Evolutionary conservation across 2,329 filamentous ascomycete genomes (phyloP).

Genomic region (Aspergillus calidoustus): DNA sequence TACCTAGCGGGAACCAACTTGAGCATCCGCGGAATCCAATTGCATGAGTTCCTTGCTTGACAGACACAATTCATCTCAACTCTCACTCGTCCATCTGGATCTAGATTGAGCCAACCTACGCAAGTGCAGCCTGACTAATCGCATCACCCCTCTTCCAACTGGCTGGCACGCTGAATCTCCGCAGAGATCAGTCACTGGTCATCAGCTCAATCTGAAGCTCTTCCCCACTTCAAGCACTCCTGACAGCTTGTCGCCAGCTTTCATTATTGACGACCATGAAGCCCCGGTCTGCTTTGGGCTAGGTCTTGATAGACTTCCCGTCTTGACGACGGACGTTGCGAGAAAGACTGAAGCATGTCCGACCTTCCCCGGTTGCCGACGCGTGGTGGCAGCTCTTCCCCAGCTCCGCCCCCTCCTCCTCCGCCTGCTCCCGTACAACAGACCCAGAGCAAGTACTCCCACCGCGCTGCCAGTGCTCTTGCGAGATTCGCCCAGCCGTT

Average conservation of each 20-base stretch:
- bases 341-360: conserved; percentile 31
- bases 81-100: background rate
- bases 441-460: conserved; percentile 45
- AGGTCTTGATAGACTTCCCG: conserved; percentile 24
- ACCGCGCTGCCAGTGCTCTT: conserved; percentile 51
- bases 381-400: conserved; percentile 34
- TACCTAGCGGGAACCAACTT: background rate
- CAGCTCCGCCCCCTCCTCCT: conserved; percentile 41
- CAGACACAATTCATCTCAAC: background rate
- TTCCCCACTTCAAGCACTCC: conserved; percentile 16
- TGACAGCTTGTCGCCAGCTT: conserved; percentile 12
- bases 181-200: conserved; percentile 6
- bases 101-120: background rate
- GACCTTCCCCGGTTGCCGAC: conserved; percentile 32
- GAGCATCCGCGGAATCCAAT: background rate
- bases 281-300: conserved; percentile 26
- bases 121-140: conserved; percentile 15
- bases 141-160: background rate
- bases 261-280: conserved; percentile 20
- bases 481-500: conserved; percentile 61
- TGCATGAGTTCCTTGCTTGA: background rate
- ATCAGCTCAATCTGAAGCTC: conserved; percentile 7
- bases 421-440: conserved; percentile 42
- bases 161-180: background rate
- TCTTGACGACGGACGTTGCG: conserved; percentile 7